A percentile compares a stretch with the other conserved stretches of the same genome.
These are phyloP conservation scores for Allodekkera sacchari DNA, from an alignment of 805 yeast genomes.

Conservation along the genomic window DNA sequence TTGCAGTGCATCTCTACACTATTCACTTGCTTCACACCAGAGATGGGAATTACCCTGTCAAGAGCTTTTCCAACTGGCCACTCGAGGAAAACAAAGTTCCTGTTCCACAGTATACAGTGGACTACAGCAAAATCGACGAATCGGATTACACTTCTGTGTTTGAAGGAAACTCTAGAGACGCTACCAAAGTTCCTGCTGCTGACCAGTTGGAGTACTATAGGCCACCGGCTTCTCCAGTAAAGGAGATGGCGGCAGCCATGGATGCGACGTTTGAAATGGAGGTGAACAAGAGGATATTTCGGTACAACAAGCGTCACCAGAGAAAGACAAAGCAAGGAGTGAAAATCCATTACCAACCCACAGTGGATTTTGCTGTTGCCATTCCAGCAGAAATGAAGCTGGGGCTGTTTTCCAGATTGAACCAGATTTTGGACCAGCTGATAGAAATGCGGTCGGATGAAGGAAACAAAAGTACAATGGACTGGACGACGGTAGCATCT, in stretches of 20 bases:
- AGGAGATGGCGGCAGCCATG: conserved; percentile 4
- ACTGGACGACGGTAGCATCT: too few relatives aligned
- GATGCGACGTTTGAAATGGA: conserved; percentile 7
- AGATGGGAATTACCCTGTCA: conserved; percentile 5
- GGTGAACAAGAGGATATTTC: conserved; percentile 1
- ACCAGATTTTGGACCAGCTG: conserved; percentile 14
- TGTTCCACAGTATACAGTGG: conserved; percentile 1
- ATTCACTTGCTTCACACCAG: conserved; percentile 32
- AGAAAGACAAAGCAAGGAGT: not conserved
- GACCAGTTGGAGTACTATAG: conserved; percentile 7
- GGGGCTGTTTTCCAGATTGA: conserved; percentile 11
- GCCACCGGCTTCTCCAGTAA: conserved; percentile 3
- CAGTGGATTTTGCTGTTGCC: not conserved
- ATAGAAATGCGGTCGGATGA: too few relatives aligned
- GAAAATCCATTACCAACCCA: not conserved
- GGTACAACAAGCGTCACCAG: not conserved
- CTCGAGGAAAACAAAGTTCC: conserved; percentile 2
- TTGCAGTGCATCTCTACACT: conserved; percentile 60
- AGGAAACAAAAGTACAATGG: too few relatives aligned
- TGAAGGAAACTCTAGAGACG: not conserved
- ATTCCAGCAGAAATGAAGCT: conserved; percentile 6
- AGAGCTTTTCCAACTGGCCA: conserved; percentile 8
- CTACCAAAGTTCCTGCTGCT: too few relatives aligned
- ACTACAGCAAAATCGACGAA: not conserved
- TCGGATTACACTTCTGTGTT: not conserved